Conservation (phyloP, 306 rosid genomes). For the Prunus armeniaca region DNA sequence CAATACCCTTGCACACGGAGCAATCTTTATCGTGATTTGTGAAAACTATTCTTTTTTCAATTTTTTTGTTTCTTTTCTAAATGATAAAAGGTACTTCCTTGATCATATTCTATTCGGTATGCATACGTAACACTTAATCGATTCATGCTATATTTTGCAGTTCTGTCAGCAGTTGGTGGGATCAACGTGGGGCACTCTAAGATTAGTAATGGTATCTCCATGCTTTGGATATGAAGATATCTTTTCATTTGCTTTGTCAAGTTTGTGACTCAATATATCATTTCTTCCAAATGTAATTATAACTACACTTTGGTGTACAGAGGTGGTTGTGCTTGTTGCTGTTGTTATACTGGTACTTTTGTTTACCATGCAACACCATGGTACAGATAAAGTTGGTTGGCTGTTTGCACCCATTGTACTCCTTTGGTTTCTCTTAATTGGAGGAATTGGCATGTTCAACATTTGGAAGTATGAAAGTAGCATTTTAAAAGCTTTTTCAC, state of each 20-base stretch:
- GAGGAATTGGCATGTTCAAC: conserved; percentile 88
- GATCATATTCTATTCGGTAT: neutral
- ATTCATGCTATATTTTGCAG: conserved; percentile 36
- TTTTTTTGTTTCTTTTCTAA: neutral
- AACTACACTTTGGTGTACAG: conserved; percentile 40
- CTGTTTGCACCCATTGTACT: conserved; percentile 95
- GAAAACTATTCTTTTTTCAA: neutral
- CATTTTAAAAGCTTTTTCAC: conserved; percentile 79
- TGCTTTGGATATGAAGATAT: conserved; percentile 18
- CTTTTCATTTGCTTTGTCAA: conserved; percentile 9
- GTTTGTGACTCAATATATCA: neutral
- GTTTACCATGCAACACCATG: conserved; percentile 88
- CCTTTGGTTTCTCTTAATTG: conserved; percentile 87
- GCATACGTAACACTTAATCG: conserved; percentile 1
- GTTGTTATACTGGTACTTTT: conserved; percentile 71
- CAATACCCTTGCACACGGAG: neutral
- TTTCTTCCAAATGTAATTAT: neutral
- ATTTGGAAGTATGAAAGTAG: conserved; percentile 66
- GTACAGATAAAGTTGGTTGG: conserved; percentile 94
- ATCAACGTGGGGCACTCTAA: conserved; percentile 73
- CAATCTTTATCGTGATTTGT: neutral
- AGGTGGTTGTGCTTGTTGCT: conserved; percentile 77
- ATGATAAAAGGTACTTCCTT: neutral
- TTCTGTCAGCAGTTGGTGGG: conserved; percentile 94
- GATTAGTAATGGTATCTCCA: conserved; percentile 55